Conservation (phyloP, 306 rosid genomes). For the Pachyrhizus erosus region DNA sequence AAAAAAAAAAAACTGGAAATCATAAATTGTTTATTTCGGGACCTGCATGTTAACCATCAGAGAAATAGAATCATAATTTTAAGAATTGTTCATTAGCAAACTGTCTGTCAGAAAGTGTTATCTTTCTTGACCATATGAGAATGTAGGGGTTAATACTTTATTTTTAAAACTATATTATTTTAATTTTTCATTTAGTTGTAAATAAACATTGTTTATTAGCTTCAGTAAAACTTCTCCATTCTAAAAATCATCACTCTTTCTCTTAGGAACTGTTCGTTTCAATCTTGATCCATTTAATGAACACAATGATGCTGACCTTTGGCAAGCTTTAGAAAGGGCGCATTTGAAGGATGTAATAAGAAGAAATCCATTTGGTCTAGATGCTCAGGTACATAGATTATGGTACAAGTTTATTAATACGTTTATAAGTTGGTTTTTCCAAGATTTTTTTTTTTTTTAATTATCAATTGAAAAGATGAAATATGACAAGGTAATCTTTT, state of each 20-base stretch:
- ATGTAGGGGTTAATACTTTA: background rate
- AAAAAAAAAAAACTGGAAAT: background rate
- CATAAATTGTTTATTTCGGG: background rate
- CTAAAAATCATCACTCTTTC: conserved; percentile 13
- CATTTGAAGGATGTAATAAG: conserved; percentile 76
- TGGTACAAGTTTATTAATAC: background rate
- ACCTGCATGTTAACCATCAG: background rate
- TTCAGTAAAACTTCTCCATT: background rate
- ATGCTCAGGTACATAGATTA: conserved; percentile 65
- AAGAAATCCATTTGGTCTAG: conserved; percentile 79
- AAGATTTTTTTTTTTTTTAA: background rate
- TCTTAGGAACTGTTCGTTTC: conserved; percentile 77
- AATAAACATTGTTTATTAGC: background rate
- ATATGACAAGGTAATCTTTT: conserved; percentile 29
- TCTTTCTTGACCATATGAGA: conserved; percentile 11
- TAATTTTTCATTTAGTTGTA: background rate
- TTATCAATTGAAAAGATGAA: conserved; percentile 1
- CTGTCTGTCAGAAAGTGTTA: background rate
- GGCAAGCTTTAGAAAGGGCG: conserved; percentile 92
- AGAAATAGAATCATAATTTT: background rate
- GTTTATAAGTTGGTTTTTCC: background rate
- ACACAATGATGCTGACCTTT: conserved; percentile 81
- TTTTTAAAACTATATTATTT: background rate
- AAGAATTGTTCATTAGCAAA: conserved; percentile 15
- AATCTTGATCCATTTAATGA: conserved; percentile 89